phyloP scores from a whole-genome alignment of 306 rosid species.

The Trifolium pratense region DNA sequence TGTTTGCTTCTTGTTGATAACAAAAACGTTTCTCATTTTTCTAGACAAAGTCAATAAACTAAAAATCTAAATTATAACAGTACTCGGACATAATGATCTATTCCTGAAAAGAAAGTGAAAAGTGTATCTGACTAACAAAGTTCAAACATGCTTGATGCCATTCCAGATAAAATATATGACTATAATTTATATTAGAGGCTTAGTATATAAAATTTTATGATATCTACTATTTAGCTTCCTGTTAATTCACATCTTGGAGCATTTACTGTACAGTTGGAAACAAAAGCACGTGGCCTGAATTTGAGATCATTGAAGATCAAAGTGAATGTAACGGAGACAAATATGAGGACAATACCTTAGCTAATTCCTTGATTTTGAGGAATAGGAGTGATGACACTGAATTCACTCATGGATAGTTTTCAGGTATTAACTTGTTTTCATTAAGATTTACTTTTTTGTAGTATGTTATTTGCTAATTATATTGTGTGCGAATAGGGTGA shows the following conservation, averaged over 20 bases:
- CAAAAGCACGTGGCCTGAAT: constrained; percentile 69
- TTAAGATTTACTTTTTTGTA: constrained; percentile 10
- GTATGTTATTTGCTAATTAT: constrained; percentile 25
- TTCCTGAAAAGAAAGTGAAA: not conserved
- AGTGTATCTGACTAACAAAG: constrained; percentile 13
- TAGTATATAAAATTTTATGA: constrained; percentile 11
- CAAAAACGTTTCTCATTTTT: constrained; percentile 7
- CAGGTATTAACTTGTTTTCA: constrained; percentile 47
- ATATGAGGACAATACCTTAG: constrained; percentile 42
- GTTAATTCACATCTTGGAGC: constrained; percentile 11
- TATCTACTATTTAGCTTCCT: constrained; percentile 23
- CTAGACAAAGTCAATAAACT: constrained; percentile 9
- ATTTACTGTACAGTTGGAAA: constrained; percentile 51
- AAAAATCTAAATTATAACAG: not conserved
- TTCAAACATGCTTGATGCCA: not conserved
- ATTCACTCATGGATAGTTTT: constrained; percentile 51
- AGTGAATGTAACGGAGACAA: constrained; percentile 53
- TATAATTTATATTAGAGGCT: constrained; percentile 25
- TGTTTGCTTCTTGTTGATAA: constrained; percentile 7
- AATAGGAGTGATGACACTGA: constrained; percentile 52
- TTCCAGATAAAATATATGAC: not conserved
- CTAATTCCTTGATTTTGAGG: constrained; percentile 53
- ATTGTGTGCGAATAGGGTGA: constrained; percentile 48
- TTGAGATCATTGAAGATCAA: constrained; percentile 70
- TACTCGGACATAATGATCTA: not conserved